Evolutionary conservation across 164 flowering plant species (phyloP).

Genomic region (Buxus sempervirens): DNA sequence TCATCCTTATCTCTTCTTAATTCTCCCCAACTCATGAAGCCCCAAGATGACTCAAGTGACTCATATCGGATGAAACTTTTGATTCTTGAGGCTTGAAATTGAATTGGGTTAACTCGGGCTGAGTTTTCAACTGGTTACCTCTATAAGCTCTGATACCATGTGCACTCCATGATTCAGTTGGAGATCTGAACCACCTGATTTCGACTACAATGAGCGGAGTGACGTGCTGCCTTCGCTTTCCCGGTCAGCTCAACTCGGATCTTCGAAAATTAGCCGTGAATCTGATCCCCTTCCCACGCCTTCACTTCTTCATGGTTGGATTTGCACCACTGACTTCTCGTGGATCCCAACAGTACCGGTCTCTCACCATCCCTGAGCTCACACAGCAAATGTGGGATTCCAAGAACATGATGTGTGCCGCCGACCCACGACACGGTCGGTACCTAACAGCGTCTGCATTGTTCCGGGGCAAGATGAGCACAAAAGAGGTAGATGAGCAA

Average conservation of each 20-base stretch:
- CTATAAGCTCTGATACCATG: neutral
- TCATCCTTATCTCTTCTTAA: neutral
- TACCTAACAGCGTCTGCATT: conserved; percentile 71
- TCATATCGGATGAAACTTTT: neutral
- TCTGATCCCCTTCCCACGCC: conserved; percentile 72
- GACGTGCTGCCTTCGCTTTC: conserved; percentile 75
- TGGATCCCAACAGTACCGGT: conserved; percentile 58
- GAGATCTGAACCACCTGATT: conserved; percentile 68
- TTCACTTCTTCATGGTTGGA: conserved; percentile 78
- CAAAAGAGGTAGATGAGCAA: conserved; percentile 68
- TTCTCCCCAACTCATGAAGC: no score
- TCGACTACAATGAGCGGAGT: conserved; percentile 77
- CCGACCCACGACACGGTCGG: conserved; percentile 69
- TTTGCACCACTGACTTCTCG: conserved; percentile 67
- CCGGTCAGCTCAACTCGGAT: conserved; percentile 73
- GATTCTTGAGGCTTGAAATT: no score
- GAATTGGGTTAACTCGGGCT: no score
- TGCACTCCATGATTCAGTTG: conserved; percentile 34
- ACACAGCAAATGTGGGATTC: conserved; percentile 78
- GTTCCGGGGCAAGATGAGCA: conserved; percentile 73
- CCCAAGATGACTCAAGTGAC: neutral
- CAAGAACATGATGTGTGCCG: conserved; percentile 80
- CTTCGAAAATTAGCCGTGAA: conserved; percentile 72
- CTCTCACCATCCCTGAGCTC: conserved; percentile 71
- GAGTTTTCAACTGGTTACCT: no score